Evolutionary conservation across 2,329 filamentous ascomycete species (phyloP).

Genomic region (Monilinia fructicola): DNA sequence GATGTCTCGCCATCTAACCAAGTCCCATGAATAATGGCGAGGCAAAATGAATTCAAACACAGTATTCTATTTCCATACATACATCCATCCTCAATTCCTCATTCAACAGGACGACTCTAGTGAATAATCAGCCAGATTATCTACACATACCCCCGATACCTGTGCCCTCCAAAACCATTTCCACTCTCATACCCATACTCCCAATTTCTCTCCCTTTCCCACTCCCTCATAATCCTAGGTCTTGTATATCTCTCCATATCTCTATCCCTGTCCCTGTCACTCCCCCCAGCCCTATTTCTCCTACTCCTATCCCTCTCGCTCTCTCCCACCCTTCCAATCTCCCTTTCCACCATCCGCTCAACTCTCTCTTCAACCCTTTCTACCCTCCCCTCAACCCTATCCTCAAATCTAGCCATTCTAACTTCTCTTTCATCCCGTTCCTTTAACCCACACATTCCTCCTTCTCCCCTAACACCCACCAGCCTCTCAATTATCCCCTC

Average conservation of each 20-base stretch:
- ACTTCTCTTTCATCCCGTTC: background rate
- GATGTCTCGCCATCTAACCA: background rate
- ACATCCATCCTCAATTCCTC: background rate
- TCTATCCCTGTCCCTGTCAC: background rate
- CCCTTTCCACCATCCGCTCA: constrained; percentile 1
- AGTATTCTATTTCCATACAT: background rate
- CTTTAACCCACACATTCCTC: background rate
- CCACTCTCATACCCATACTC: constrained; percentile 16
- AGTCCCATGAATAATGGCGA: background rate
- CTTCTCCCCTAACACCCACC: background rate
- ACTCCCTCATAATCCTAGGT: background rate
- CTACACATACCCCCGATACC: constrained; percentile 1
- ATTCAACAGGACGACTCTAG: background rate
- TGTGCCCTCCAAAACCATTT: background rate
- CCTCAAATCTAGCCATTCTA: constrained; percentile 6
- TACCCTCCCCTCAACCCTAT: background rate
- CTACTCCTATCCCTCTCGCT: background rate
- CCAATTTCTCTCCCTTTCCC: constrained; percentile 1
- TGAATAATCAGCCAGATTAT: background rate
- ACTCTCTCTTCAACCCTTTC: background rate
- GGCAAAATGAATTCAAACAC: background rate
- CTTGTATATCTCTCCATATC: constrained; percentile 1
- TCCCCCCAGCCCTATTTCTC: background rate
- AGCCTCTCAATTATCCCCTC: background rate
- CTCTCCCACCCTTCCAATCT: background rate